These are phyloP conservation scores for Leccinum uliginosum DNA, from an alignment of 768 basidiomycete species.

Conservation along the genomic window DNA sequence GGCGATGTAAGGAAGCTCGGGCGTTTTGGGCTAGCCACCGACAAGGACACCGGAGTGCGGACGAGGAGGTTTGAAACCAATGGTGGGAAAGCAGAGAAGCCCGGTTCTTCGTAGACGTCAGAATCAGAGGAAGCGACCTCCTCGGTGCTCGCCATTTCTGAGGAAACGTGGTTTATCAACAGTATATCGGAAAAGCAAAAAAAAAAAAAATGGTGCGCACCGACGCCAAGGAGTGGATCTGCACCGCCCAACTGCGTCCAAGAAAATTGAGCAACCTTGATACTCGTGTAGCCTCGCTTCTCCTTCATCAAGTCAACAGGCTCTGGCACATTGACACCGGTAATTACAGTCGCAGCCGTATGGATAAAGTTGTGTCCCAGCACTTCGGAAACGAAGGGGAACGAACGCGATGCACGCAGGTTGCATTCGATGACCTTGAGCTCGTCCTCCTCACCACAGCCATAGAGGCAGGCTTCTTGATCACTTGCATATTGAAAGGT, in stretches of 20 bases:
- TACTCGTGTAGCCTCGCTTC: slow-evolving; percentile 84
- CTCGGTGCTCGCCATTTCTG: slow-evolving; percentile 98
- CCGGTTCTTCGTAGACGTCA: slow-evolving; percentile 96
- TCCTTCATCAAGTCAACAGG: slow-evolving; percentile 90
- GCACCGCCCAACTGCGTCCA: slow-evolving; percentile 97
- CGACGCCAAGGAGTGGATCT: slow-evolving; percentile 94
- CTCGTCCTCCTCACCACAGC: slow-evolving; percentile 52
- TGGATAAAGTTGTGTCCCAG: slow-evolving; percentile 97
- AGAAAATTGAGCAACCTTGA: slow-evolving; percentile 98
- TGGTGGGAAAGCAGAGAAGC: slow-evolving; percentile 90
- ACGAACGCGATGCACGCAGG: slow-evolving; percentile 93
- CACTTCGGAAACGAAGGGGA: slow-evolving; percentile 99
- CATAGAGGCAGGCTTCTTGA: slow-evolving; percentile 64
- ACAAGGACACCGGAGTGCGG: slow-evolving; percentile 84
- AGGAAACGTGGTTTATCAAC: neutral
- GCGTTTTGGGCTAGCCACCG: slow-evolving; percentile 84
- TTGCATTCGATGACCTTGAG: slow-evolving; percentile 99
- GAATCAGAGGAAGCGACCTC: slow-evolving; percentile 96
- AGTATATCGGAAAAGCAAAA: neutral
- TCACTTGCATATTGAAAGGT: slow-evolving; percentile 99
- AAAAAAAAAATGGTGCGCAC: slow-evolving; percentile 42
- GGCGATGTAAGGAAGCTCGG: slow-evolving; percentile 83
- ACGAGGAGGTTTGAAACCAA: slow-evolving; percentile 89
- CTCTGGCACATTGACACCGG: slow-evolving; percentile 80
- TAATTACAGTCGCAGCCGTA: slow-evolving; percentile 84